phyloP scores from a whole-genome alignment of 768 basidiomycete genomes.

The Lactifluus pinguis region DNA sequence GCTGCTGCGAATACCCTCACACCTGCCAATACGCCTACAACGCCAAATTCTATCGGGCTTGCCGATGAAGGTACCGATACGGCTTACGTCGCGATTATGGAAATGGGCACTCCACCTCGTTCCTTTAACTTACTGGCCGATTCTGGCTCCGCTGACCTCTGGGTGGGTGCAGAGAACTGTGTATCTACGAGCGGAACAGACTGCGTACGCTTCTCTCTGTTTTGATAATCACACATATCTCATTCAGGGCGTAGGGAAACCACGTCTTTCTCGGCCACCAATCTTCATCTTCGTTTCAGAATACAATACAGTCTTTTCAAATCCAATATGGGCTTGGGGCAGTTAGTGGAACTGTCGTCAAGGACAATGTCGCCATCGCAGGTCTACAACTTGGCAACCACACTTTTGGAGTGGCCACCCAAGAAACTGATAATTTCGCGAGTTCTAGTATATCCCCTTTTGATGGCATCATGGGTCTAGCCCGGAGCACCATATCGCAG shows the following conservation, averaged over 20 bases:
- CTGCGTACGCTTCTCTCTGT: slow-evolving; percentile 30
- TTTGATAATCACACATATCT: background rate
- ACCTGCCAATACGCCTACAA: slow-evolving; percentile 32
- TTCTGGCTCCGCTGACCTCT: slow-evolving; percentile 39
- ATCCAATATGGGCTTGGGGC: slow-evolving; percentile 61
- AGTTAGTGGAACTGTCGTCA: slow-evolving; percentile 55
- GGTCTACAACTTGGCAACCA: slow-evolving; percentile 49
- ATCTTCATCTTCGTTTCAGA: slow-evolving; percentile 54
- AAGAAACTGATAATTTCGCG: slow-evolving; percentile 57
- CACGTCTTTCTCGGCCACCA: slow-evolving; percentile 58
- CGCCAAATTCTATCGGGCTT: slow-evolving; percentile 51
- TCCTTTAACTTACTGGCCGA: slow-evolving; percentile 39
- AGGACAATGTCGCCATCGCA: slow-evolving; percentile 55
- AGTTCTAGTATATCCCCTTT: slow-evolving; percentile 36
- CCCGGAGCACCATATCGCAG: slow-evolving; percentile 57
- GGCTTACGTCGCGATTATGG: slow-evolving; percentile 39
- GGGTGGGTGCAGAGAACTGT: slow-evolving; percentile 33
- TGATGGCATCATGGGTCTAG: slow-evolving; percentile 74
- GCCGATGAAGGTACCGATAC: slow-evolving; percentile 57
- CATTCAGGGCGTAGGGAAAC: slow-evolving; percentile 34
- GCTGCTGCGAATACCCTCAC: slow-evolving; percentile 35
- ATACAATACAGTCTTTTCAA: slow-evolving; percentile 40
- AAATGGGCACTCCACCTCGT: slow-evolving; percentile 37
- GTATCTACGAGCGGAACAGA: slow-evolving; percentile 25
- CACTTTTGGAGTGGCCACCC: slow-evolving; percentile 56